These are phyloP conservation scores for Blastobotrys capitulatus DNA, from an alignment of 1,139 yeast species.

Conservation along the genomic window DNA sequence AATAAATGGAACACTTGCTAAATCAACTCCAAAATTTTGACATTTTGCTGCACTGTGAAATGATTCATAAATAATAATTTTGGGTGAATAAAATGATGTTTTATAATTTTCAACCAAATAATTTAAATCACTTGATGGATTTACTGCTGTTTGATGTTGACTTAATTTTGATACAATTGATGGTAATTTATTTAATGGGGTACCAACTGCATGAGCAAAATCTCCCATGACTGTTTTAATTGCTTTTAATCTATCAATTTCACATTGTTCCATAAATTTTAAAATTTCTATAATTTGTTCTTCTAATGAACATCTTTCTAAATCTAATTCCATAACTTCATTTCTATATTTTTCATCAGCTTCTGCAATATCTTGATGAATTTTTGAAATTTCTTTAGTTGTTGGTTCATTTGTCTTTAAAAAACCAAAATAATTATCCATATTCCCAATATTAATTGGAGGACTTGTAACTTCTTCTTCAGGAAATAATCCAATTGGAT, in stretches of 20 bases:
- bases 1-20: constrained; percentile 60
- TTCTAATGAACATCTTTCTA: constrained; percentile 63
- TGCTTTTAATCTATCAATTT: constrained; percentile 63
- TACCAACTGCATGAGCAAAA: constrained; percentile 49
- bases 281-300: constrained; percentile 61
- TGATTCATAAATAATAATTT: constrained; percentile 63
- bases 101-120: constrained; percentile 55
- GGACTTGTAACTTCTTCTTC: constrained; percentile 2
- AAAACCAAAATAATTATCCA: constrained; percentile 14
- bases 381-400: constrained; percentile 14
- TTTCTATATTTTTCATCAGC: constrained; percentile 53
- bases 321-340: constrained; percentile 54
- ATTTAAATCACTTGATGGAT: constrained; percentile 58
- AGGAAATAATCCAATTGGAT: constrained; percentile 12
- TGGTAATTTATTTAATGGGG: constrained; percentile 33
- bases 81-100: constrained; percentile 70
- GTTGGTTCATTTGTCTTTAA: constrained; percentile 8
- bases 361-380: constrained; percentile 26
- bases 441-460: not conserved
- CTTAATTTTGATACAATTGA: constrained; percentile 40
- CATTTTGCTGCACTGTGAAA: constrained; percentile 51
- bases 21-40: constrained; percentile 80
- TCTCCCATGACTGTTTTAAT: constrained; percentile 63
- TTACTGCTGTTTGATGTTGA: constrained; percentile 52
- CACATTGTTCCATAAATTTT: constrained; percentile 69